Conservation (phyloP, 257 asterid genomes). For the Scutellaria minor region DNA sequence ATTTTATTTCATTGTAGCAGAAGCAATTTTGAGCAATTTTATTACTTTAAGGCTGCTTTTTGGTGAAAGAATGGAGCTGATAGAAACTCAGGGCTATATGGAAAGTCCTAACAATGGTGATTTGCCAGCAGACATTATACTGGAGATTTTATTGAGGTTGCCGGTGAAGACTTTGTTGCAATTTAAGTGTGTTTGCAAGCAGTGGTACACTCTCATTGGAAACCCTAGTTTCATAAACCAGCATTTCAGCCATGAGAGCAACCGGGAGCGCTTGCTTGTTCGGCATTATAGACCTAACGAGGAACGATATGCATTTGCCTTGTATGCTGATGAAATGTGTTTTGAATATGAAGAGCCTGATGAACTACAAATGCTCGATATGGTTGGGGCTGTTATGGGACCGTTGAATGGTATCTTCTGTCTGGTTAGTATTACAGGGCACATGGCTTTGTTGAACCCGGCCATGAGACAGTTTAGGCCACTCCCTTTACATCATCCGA, state of each 20-base stretch:
- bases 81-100: background rate
- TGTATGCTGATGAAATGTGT: conserved; percentile 35
- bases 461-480: conserved; percentile 50
- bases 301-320: conserved; percentile 33
- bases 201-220: conserved; percentile 47
- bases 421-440: conserved; percentile 26
- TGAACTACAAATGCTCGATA: conserved; percentile 39
- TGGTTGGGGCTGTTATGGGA: conserved; percentile 41
- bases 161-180: conserved; percentile 45
- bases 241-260: conserved; percentile 39
- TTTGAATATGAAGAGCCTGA: conserved; percentile 36
- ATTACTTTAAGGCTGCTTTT: background rate
- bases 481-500: conserved; percentile 37
- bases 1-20: background rate
- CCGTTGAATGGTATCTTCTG: conserved; percentile 54
- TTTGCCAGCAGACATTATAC: conserved; percentile 9
- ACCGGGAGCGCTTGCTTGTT: conserved; percentile 43
- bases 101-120: conserved; percentile 5
- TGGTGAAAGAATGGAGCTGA: background rate
- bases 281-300: conserved; percentile 38
- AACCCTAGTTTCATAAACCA: conserved; percentile 38
- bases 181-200: conserved; percentile 50
- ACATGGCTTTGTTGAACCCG: conserved; percentile 50
- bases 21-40: background rate
- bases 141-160: conserved; percentile 34